Conservation (phyloP, 2,329 filamentous ascomycete species). For the Penicillium nordicum region DNA sequence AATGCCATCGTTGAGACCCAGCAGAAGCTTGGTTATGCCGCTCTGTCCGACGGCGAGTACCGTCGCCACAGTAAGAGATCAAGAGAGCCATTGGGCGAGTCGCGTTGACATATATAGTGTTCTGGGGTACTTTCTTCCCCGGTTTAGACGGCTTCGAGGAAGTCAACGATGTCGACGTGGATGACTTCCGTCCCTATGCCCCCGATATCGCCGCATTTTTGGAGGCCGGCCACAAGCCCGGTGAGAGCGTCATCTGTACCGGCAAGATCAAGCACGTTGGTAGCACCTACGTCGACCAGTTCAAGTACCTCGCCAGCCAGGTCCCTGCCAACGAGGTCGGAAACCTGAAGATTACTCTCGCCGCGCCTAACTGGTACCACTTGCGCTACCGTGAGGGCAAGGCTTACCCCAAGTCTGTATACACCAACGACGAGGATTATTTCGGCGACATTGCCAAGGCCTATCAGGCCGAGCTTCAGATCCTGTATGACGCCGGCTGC, state of each 20-base stretch:
- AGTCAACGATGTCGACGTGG: conserved; percentile 46
- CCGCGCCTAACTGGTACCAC: conserved; percentile 68
- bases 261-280: conserved; percentile 58
- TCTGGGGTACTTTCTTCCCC: conserved; percentile 57
- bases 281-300: conserved; percentile 56
- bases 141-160: conserved; percentile 55
- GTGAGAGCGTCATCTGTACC: conserved; percentile 55
- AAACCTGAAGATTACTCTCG: conserved; percentile 66
- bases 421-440: conserved; percentile 58
- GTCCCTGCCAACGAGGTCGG: conserved; percentile 60
- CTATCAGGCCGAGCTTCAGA: conserved; percentile 60
- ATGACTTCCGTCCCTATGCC: conserved; percentile 57
- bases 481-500: conserved; percentile 60
- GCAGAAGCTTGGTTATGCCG: conserved; percentile 59
- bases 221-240: conserved; percentile 55
- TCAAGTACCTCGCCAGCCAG: conserved; percentile 57
- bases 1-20: conserved; percentile 64
- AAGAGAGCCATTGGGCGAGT: neutral
- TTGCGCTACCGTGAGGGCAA: conserved; percentile 56
- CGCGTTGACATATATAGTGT: conserved; percentile 38
- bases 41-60: conserved; percentile 69
- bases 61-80: conserved; percentile 41
- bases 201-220: conserved; percentile 62
- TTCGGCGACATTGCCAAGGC: conserved; percentile 64
- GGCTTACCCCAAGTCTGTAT: conserved; percentile 57